These are phyloP conservation scores for Claviceps pazoutovae DNA, from an alignment of 2,329 filamentous ascomycete species.

Conservation along the genomic window DNA sequence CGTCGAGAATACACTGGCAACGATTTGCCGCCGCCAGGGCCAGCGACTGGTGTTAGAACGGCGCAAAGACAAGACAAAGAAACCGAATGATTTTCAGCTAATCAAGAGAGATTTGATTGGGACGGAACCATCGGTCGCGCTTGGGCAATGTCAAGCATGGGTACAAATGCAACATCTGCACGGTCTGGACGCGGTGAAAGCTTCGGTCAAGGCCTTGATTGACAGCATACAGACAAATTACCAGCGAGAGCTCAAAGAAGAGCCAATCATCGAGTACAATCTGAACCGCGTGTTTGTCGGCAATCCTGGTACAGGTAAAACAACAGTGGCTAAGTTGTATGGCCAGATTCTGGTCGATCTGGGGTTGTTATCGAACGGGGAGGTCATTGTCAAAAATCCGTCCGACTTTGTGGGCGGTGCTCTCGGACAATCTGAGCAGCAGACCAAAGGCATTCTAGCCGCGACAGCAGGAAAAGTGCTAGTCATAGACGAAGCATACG, in stretches of 20 bases:
- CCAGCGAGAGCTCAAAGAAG: constrained; percentile 46
- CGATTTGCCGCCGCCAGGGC: constrained; percentile 24
- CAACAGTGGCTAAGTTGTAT: constrained; percentile 60
- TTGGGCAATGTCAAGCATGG: constrained; percentile 43
- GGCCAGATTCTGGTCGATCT: constrained; percentile 54
- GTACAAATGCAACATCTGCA: constrained; percentile 40
- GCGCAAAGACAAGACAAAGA: constrained; percentile 36
- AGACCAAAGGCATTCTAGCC: constrained; percentile 58
- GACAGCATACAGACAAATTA: constrained; percentile 52
- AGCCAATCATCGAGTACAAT: constrained; percentile 42
- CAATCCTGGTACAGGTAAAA: constrained; percentile 63
- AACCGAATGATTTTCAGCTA: constrained; percentile 43
- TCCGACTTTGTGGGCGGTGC: constrained; percentile 54
- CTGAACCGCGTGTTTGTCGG: constrained; percentile 59
- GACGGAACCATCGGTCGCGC: constrained; percentile 42
- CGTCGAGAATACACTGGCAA: constrained; percentile 46
- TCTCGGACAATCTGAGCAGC: constrained; percentile 53
- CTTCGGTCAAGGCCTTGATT: constrained; percentile 42
- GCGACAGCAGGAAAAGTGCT: constrained; percentile 58
- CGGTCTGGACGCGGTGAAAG: constrained; percentile 49
- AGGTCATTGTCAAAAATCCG: constrained; percentile 60
- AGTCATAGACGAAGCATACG: constrained; percentile 70
- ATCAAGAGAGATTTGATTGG: constrained; percentile 59
- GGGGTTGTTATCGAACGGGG: constrained; percentile 52
- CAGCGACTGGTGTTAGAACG: constrained; percentile 20